Evolutionary conservation across 495 filamentous ascomycete genomes (phyloP).

Genomic region (Neurospora africana): DNA sequence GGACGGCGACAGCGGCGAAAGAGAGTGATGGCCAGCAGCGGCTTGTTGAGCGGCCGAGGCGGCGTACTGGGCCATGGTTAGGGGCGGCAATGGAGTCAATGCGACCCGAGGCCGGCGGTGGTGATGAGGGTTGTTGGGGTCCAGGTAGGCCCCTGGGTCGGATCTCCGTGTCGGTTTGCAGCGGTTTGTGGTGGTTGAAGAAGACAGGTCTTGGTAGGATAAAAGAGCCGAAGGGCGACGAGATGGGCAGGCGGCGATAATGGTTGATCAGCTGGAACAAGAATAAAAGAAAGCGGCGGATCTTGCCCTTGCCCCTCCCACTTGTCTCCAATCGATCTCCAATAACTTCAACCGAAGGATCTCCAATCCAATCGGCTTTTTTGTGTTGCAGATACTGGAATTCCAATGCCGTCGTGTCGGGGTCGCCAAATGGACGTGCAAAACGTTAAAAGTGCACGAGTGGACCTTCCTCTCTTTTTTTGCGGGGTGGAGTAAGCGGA

Average conservation of each 20-base stretch:
- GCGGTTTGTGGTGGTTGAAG: constrained; percentile 25
- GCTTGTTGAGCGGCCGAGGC: constrained; percentile 12
- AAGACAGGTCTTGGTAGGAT: constrained; percentile 9
- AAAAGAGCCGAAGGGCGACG: background rate
- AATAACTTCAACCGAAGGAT: background rate
- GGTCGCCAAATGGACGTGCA: background rate
- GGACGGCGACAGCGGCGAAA: constrained; percentile 14
- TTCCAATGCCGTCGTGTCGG: background rate
- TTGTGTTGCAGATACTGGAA: background rate
- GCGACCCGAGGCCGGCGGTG: background rate
- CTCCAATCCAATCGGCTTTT: background rate
- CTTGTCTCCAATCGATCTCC: background rate
- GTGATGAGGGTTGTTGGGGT: background rate
- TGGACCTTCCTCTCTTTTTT: background rate
- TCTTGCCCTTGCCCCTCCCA: background rate
- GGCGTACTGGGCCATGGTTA: constrained; percentile 24
- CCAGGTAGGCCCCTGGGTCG: background rate
- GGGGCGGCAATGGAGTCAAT: background rate
- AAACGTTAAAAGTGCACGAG: background rate
- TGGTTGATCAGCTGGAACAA: background rate
- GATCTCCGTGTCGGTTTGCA: constrained; percentile 16
- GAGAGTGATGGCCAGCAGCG: background rate
- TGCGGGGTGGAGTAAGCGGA: background rate
- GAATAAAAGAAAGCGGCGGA: background rate
- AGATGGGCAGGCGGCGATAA: background rate